A percentile compares a stretch with the other conserved stretches of the same genome.
Evolutionary conservation across 148 eudicot genomes (phyloP).

Genomic region (Rhododendron simsii): DNA sequence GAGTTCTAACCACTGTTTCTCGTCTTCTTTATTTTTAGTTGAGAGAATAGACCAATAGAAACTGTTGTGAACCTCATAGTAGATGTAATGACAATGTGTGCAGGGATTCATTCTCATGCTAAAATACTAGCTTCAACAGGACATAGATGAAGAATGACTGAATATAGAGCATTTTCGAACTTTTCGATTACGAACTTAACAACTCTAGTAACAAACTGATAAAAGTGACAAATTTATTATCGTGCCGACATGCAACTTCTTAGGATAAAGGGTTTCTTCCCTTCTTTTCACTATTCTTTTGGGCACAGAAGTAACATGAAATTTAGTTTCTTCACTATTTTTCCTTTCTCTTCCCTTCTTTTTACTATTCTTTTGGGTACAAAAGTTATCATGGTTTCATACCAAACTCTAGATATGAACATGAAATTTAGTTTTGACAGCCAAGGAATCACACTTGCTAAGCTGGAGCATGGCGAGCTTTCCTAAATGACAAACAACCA

Average conservation of each 20-base stretch:
- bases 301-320: background rate
- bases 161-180: background rate
- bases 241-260: background rate
- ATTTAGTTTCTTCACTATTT: background rate
- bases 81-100: background rate
- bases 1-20: background rate
- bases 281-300: background rate
- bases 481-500: background rate
- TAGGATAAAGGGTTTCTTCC: background rate
- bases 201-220: background rate
- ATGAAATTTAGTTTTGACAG: background rate
- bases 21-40: background rate
- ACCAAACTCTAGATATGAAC: background rate
- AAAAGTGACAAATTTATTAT: background rate
- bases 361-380: too few relatives aligned
- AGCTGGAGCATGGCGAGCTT: background rate
- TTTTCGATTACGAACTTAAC: background rate
- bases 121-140: background rate
- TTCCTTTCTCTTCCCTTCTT: too few relatives aligned
- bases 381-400: too few relatives aligned
- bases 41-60: background rate
- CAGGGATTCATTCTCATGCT: background rate
- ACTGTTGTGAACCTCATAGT: background rate
- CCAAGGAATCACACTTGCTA: background rate
- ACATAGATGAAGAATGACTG: background rate